Base-by-base conservation (phyloP, 2,329 filamentous ascomycete genomes). In the Talaromyces pinophilus region DNA sequence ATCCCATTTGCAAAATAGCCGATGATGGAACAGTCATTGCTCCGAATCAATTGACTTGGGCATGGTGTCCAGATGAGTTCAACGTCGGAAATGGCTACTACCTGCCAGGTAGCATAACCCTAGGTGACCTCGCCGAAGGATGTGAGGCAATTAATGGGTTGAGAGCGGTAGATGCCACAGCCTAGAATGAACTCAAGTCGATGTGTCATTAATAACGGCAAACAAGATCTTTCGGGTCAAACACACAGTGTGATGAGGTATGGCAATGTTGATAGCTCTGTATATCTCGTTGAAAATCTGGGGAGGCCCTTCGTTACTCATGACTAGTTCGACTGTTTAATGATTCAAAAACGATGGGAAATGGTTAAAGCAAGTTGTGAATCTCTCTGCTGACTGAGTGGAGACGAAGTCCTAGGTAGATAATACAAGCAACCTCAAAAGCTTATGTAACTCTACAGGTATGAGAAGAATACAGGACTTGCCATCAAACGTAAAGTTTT, bases 31-130 rank as follows among this genome's bases (percentile, higher is more conserved):
- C 2, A 1, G 13, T 52, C 13, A 30, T 28, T 17, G 5, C 48
- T 17, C 48, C 48, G 13, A 17, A 28, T 30, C 76, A 70, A 82
- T 82, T 67, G 46, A 65, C 63, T 1, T 62, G 57, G 63, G 55
- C 63, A 6, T 65, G 63, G 63, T 65, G 63, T 52, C 63, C 63
- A 17, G 63, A 65, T 55, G 63, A 62, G 3, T 38, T 42, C 25
- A 46, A 55, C 25, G 57, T 62, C 8, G 63, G 63, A 22, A 44
- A 65, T 65, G 63, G 57, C 15, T 61, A 42, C 17, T 65, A 65
- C 33, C 22, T 65, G 22, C 63, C 63, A 25, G 63, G 63, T 17
- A 65, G 63, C n/a, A 44, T 65, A 15, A 65, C 57, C 8, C 57
- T 65, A 15, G 63, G 63, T 11, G 28, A 17, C 7, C 33, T 65